Base-by-base conservation (phyloP, 352 stramenopile species). In the Globisporangium okanoganense region DNA sequence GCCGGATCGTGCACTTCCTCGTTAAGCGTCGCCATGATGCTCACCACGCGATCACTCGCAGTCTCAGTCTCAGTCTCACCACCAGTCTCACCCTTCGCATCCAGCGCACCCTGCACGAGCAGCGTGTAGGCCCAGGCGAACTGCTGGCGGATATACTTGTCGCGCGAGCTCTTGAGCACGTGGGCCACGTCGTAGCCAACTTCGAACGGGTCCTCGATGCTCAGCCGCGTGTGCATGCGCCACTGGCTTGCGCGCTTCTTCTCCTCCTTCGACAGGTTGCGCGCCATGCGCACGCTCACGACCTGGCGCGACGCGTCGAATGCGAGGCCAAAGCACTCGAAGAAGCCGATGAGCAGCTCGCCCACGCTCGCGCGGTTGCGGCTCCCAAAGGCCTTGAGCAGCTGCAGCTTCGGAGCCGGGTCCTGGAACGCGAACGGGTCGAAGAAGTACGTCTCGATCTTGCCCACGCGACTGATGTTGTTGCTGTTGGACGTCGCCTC, bases 191-290 rank as follows among this genome's bases (percentile, higher is more conserved):
- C 93, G 72, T 99, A 99, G 68, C 91, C 96, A 3, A 86, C 96
- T 69, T 99, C 97, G 75, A 99, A 99, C 2, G 97, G 97, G 75
- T 99, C 97, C 84, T 99, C 97, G 58, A 99, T 98, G 50, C 80
- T 90, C 60, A 94, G 50, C 0, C 85, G 79, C 52, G 79, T 87
- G 59, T 89, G 86, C 45, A 90, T 76, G 38, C 83, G 84, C 85
- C 85, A 94, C 51, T 92, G 70, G 50, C 67, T 68, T 22, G 73
- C 70, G 33, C 70, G 68, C 25, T 82, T 82, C 57, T 94, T 94
- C 61, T 92, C 85, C 20, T 83, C 82, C 56, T 94, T 94, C 25
- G 70, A 77, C 61, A 94, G 62, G 24, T 68, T 76, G 5, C 79
- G 75, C 22, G 75, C 82, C 72, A 85, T 83, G 40, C 85, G 80